Evolutionary conservation across 2,329 filamentous ascomycete species (phyloP).

Genomic region (Sporothrix phasma): DNA sequence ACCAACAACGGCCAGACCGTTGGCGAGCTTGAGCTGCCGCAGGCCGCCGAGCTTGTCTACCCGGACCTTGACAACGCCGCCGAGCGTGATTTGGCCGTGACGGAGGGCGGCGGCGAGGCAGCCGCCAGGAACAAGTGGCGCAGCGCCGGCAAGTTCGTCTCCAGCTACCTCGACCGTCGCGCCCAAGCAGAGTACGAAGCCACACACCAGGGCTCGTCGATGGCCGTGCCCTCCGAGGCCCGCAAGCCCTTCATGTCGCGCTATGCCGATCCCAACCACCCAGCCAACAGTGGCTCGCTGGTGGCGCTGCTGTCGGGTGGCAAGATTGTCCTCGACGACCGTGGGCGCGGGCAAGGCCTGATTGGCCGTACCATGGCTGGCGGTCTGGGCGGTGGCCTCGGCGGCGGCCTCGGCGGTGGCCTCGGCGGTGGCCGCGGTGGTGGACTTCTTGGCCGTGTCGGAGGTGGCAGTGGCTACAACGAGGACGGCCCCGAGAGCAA

Average conservation of each 20-base stretch:
- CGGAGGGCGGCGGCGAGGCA: conserved; percentile 20
- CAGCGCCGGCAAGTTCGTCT: conserved; percentile 29
- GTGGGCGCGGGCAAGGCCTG: conserved; percentile 18
- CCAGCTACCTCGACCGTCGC: conserved; percentile 39
- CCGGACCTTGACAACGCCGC: conserved; percentile 27
- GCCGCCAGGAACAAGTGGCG: conserved; percentile 24
- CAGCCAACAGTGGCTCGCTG: conserved; percentile 38
- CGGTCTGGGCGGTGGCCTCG: background rate
- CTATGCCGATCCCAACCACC: conserved; percentile 42
- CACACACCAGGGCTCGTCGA: conserved; percentile 32
- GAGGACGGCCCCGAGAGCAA: conserved; percentile 8
- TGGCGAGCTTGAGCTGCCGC: conserved; percentile 29
- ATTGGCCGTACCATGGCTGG: background rate
- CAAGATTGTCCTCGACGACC: conserved; percentile 19
- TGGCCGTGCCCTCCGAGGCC: conserved; percentile 26
- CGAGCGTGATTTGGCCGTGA: conserved; percentile 20
- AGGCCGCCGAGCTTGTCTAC: conserved; percentile 31
- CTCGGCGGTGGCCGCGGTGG: background rate
- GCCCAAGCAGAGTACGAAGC: conserved; percentile 35
- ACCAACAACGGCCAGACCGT: conserved; percentile 29
- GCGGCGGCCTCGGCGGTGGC: background rate
- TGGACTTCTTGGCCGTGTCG: background rate
- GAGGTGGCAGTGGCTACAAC: background rate
- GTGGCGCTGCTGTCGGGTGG: conserved; percentile 39
- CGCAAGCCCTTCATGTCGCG: conserved; percentile 33